Evolutionary conservation across 2,329 filamentous ascomycete species (phyloP).

Genomic region (Botrytis paeoniae): DNA sequence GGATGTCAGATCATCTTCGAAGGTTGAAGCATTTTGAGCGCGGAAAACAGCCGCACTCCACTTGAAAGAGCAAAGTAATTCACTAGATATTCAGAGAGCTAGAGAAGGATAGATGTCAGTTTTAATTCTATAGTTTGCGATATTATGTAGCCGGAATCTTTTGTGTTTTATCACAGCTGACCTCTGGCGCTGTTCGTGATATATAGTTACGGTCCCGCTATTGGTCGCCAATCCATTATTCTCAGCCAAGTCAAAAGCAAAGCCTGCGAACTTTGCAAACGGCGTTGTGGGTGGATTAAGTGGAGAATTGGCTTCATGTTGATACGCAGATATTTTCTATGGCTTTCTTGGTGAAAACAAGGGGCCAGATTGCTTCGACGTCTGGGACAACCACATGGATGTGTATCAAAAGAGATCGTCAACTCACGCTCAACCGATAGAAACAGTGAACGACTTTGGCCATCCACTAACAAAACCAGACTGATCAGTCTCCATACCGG

Average conservation of each 20-base stretch:
- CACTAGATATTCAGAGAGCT: not conserved
- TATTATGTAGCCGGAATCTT: not conserved
- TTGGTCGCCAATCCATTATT: not conserved
- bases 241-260: not conserved
- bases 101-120: not conserved
- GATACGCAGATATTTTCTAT: not conserved
- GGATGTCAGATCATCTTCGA: not conserved
- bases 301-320: not conserved
- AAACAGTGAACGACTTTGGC: conserved; percentile 15
- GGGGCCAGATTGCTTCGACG: too few species aligned
- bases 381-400: not conserved
- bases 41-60: not conserved
- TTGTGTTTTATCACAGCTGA: not conserved
- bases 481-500: conserved; percentile 55
- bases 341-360: not conserved
- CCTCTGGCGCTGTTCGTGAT: too few species aligned
- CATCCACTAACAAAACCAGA: conserved; percentile 47
- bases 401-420: not conserved
- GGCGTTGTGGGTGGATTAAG: not conserved
- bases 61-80: not conserved
- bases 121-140: not conserved
- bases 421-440: conserved; percentile 9
- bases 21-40: not conserved
- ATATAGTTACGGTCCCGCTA: not conserved
- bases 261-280: not conserved